These are phyloP conservation scores for Penicillium freii DNA, from an alignment of 2,329 filamentous ascomycete genomes.

Conservation along the genomic window DNA sequence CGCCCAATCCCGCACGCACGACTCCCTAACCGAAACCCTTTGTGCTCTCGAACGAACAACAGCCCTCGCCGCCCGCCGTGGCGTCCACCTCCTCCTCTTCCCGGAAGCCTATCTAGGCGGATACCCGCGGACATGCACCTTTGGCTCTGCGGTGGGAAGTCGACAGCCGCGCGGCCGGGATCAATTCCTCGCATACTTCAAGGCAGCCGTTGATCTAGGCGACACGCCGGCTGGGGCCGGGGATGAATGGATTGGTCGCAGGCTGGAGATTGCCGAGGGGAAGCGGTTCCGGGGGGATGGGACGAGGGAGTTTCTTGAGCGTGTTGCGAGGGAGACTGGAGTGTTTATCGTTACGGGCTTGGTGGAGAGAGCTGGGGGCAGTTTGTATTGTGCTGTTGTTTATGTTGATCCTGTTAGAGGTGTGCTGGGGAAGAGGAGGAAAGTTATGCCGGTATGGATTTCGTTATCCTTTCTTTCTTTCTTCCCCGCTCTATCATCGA, in stretches of 20 bases:
- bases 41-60: constrained; percentile 63
- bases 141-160: constrained; percentile 71
- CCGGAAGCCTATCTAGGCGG: constrained; percentile 90
- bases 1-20: neutral
- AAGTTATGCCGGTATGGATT: constrained; percentile 74
- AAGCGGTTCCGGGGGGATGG: neutral
- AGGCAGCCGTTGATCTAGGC: neutral
- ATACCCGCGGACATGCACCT: constrained; percentile 81
- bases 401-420: constrained; percentile 76
- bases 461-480: neutral
- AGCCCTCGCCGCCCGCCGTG: constrained; percentile 57
- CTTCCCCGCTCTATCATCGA: neutral
- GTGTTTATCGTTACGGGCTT: constrained; percentile 78
- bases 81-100: constrained; percentile 72
- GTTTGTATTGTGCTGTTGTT: constrained; percentile 76
- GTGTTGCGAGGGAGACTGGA: neutral
- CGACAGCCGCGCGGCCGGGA: constrained; percentile 71
- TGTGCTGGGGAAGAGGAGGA: constrained; percentile 77
- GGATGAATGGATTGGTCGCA: neutral
- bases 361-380: constrained; percentile 79
- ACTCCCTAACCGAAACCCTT: constrained; percentile 47
- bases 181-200: constrained; percentile 69
- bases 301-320: constrained; percentile 1
- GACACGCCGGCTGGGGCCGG: constrained; percentile 1
- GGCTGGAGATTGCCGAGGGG: neutral